These are phyloP conservation scores for Orychophragmus violaceus DNA, from an alignment of 345 rosid genomes.

Conservation along the genomic window DNA sequence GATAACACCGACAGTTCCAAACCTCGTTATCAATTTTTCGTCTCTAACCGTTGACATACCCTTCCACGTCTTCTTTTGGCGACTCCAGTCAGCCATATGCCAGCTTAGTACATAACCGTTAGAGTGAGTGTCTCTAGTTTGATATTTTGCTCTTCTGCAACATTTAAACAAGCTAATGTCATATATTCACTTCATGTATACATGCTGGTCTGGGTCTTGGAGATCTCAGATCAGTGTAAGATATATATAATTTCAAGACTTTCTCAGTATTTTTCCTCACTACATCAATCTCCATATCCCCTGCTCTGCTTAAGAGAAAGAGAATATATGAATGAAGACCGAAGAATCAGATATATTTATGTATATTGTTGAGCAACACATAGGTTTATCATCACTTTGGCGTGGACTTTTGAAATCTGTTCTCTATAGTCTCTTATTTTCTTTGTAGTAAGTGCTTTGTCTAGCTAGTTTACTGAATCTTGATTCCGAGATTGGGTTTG, in stretches of 20 bases:
- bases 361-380: slow-evolving; percentile 6
- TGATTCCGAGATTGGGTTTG: slow-evolving; percentile 4
- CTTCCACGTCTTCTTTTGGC: slow-evolving; percentile 84
- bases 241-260: slow-evolving; percentile 66
- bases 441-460: slow-evolving; percentile 11
- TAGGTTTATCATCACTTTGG: background rate
- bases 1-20: slow-evolving; percentile 85
- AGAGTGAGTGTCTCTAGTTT: slow-evolving; percentile 43
- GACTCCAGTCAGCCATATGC: slow-evolving; percentile 75
- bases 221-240: slow-evolving; percentile 69
- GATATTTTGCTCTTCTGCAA: background rate
- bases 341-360: background rate
- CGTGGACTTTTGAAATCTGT: background rate
- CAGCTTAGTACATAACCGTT: slow-evolving; percentile 84
- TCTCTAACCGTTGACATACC: slow-evolving; percentile 94
- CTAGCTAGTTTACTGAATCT: background rate
- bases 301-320: slow-evolving; percentile 67
- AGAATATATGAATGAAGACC: slow-evolving; percentile 48
- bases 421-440: background rate
- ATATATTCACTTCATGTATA: background rate
- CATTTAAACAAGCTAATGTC: background rate
- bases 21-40: slow-evolving; percentile 90
- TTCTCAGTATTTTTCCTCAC: slow-evolving; percentile 59
- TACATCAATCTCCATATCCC: slow-evolving; percentile 51
- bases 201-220: slow-evolving; percentile 83